Percentiles rank a stretch among this genome's conserved stretches.
Conservation (phyloP, 106 monocot species). For the Phalaenopsis equestris region DNA sequence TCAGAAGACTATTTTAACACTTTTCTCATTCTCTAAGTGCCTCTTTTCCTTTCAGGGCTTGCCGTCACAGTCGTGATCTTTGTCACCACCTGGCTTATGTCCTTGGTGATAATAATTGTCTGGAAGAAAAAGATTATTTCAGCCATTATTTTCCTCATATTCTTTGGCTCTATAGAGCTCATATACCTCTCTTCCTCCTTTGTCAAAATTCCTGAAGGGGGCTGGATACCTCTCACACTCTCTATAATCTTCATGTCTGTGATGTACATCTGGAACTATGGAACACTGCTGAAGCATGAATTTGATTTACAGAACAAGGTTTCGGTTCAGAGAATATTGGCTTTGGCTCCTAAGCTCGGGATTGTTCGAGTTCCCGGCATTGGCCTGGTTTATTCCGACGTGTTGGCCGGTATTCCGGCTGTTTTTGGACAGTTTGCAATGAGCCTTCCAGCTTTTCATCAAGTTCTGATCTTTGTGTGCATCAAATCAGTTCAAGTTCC, state of each 20-base stretch:
- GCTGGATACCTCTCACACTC: constrained; percentile 66
- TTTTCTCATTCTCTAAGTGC: background rate
- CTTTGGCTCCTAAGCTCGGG: constrained; percentile 58
- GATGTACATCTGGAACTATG: constrained; percentile 81
- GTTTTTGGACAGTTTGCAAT: constrained; percentile 74
- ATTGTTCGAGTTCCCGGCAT: constrained; percentile 82
- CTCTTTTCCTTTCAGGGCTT: constrained; percentile 31
- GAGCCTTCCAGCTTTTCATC: constrained; percentile 81
- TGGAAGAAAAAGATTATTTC: constrained; percentile 46
- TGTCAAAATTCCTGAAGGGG: constrained; percentile 64
- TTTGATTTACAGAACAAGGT: constrained; percentile 76
- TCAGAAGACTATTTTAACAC: too few species aligned
- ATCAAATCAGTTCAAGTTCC: constrained; percentile 63
- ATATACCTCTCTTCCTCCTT: constrained; percentile 51
- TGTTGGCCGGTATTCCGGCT: constrained; percentile 62
- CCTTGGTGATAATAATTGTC: constrained; percentile 58
- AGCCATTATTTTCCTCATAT: constrained; percentile 28
- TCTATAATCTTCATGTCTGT: constrained; percentile 49
- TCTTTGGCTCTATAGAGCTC: constrained; percentile 53
- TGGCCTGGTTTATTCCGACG: constrained; percentile 55
- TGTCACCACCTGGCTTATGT: constrained; percentile 67
- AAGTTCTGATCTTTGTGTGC: constrained; percentile 67
- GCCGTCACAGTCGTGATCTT: constrained; percentile 57
- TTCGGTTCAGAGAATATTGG: constrained; percentile 45
- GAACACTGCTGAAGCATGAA: constrained; percentile 54